Evolutionary conservation across 2,329 filamentous ascomycete species (phyloP), one percentile per base, ranked within the genome.

Genomic region (Tolypocladium guangdongense): DNA sequence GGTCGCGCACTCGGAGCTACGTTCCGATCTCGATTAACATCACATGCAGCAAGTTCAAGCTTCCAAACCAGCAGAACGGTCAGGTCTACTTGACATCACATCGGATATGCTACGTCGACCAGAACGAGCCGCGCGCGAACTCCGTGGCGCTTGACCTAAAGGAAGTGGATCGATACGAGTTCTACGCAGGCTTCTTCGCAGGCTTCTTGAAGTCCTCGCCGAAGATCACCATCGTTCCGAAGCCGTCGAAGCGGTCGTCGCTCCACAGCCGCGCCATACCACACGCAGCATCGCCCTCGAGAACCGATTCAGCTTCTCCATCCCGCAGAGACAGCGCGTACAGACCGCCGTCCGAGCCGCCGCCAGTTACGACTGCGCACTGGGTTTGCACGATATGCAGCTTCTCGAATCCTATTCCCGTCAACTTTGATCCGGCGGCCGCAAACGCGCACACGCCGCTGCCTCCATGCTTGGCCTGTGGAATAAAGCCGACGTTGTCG

Each of bases 331-430:
- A 76, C 37, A 71, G 69, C 45, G 66, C 70, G 3, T 71, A 74
- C 56, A 68, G 75, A 24, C 61, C 64, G 20, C 64, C 66, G 7
- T 49, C 64, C 16, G 67, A 68, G 46, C 73, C 79, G 35, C 61
- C 74, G 1, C 70, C 78, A 16, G 67, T 74, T 16, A 78, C 76
- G 59, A 80, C 77, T 55, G 89, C 88, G 7, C 96, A 90, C 4
- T 97, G 92, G 92, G 85, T 97, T 22, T 97, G 92, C 72, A 87
- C 88, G 2, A 97, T 97, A 63, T 97, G 92, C 75, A 92, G 88
- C 60, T 95, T 95, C 65, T 92, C 91, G 11, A 97, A 97, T 63
- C 86, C 89, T 0, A 84, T 96, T 1, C 91, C 93, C 0, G 88
- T 88, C 38, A 96, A 96, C 67, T 97, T 97, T 66, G 92, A 97